A percentile compares a stretch with the other conserved stretches of the same genome.
phyloP scores from a whole-genome alignment of 371 early-diverging fungal species.

The Polyrhizophydium stewartii region DNA sequence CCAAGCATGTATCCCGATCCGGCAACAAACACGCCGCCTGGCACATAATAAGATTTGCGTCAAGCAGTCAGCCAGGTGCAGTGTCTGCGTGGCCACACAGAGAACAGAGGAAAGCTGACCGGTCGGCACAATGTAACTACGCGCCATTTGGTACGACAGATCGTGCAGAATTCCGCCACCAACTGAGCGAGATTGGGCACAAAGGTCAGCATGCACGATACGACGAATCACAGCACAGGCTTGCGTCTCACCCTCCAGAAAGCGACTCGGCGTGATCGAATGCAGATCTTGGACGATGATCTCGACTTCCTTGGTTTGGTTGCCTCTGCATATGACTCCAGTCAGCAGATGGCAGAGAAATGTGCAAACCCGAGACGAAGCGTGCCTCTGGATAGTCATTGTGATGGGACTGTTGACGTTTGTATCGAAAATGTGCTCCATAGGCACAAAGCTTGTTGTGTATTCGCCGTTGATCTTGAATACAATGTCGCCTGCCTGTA shows the following conservation, averaged over 20 bases:
- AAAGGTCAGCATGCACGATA: too few relatives aligned
- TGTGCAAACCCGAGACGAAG: too few relatives aligned
- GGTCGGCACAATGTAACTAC: constrained; percentile 48
- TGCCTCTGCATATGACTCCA: neutral
- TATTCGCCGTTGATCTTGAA: constrained; percentile 68
- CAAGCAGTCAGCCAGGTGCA: too few relatives aligned
- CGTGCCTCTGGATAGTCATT: constrained; percentile 49
- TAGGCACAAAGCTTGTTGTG: constrained; percentile 70
- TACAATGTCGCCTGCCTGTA: constrained; percentile 79
- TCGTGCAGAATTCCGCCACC: constrained; percentile 34
- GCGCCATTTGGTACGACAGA: constrained; percentile 64
- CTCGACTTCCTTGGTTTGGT: constrained; percentile 43
- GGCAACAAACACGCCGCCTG: constrained; percentile 31
- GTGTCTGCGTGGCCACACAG: too few relatives aligned
- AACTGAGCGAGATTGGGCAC: constrained; percentile 12
- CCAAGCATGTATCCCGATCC: constrained; percentile 33
- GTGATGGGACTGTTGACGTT: constrained; percentile 49
- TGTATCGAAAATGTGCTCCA: constrained; percentile 70
- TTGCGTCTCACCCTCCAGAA: constrained; percentile 33
- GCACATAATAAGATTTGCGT: neutral
- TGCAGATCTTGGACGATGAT: constrained; percentile 72
- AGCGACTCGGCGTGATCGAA: constrained; percentile 35
- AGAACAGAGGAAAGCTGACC: too few relatives aligned
- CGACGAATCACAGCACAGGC: neutral
- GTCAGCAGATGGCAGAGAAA: neutral